phyloP scores from a whole-genome alignment of 2,329 filamentous ascomycete species.

The Fusarium sp. region DNA sequence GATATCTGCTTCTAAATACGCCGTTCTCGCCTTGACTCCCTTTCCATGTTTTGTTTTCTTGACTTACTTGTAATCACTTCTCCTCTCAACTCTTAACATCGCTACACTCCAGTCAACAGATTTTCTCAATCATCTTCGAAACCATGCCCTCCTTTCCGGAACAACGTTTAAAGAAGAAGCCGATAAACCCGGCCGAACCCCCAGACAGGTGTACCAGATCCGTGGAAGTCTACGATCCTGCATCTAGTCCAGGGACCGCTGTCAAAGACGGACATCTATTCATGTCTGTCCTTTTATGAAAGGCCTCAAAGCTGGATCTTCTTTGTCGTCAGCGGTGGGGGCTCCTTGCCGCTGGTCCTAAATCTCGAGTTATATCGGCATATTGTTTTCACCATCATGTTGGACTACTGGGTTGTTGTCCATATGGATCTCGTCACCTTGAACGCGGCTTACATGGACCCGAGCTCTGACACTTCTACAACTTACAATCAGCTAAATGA shows the following conservation, averaged over 20 bases:
- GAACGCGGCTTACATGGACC: not conserved
- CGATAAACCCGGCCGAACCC: not conserved
- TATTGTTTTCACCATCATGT: not conserved
- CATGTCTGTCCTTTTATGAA: not conserved
- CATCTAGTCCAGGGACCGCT: not conserved
- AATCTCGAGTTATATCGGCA: not conserved
- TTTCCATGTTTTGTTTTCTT: not conserved
- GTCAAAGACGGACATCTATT: not conserved
- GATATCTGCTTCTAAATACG: not conserved
- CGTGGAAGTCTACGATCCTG: not conserved
- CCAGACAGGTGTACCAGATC: not conserved
- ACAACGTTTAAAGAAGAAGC: not conserved
- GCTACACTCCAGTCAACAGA: not conserved
- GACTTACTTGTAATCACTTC: not conserved
- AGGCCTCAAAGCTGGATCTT: not conserved
- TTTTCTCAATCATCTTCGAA: not conserved
- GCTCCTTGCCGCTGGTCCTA: not conserved
- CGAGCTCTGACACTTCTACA: not conserved
- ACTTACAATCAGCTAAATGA: not conserved
- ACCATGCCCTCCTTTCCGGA: not conserved
- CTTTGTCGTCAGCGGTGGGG: not conserved
- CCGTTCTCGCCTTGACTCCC: not conserved
- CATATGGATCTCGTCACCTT: not conserved
- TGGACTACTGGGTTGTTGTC: not conserved
- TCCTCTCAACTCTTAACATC: not conserved